These are phyloP conservation scores for Puccinia brachypodii DNA, from an alignment of 1,284 basidiomycete species.

Conservation along the genomic window DNA sequence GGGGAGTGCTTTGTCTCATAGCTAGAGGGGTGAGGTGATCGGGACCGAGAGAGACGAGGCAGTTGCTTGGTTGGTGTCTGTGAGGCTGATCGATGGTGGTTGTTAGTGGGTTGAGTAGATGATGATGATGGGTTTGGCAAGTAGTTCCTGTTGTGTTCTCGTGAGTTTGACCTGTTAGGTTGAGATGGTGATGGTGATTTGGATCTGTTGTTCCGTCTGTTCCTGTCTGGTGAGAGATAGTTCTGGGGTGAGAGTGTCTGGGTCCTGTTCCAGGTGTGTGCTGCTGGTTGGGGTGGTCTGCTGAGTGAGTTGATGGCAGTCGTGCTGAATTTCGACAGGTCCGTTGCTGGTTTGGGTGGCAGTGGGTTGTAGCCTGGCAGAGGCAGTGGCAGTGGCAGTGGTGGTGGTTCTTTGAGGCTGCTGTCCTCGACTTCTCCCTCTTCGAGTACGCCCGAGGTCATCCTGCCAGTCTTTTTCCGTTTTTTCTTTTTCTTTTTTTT, in stretches of 20 bases:
- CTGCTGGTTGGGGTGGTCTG: background rate
- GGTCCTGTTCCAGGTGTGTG: background rate
- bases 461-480: background rate
- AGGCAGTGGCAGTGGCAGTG: background rate
- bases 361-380: background rate
- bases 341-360: background rate
- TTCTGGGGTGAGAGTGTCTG: background rate
- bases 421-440: constrained; percentile 8
- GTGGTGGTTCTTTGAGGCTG: background rate
- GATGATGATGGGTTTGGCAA: no score
- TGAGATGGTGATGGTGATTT: no score
- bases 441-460: background rate
- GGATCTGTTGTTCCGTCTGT: no score
- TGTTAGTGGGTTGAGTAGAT: no score
- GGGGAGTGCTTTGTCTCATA: background rate
- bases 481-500: background rate
- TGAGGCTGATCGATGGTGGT: no score
- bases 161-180: no score
- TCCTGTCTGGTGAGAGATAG: no score
- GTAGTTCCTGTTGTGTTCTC: no score
- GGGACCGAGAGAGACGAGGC: background rate
- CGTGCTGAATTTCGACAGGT: background rate
- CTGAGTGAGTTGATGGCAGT: background rate
- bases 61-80: no score
- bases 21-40: background rate